These are phyloP conservation scores for Lasiosphaeriaceae sp. DNA, from an alignment of 495 filamentous ascomycete species.

Conservation along the genomic window DNA sequence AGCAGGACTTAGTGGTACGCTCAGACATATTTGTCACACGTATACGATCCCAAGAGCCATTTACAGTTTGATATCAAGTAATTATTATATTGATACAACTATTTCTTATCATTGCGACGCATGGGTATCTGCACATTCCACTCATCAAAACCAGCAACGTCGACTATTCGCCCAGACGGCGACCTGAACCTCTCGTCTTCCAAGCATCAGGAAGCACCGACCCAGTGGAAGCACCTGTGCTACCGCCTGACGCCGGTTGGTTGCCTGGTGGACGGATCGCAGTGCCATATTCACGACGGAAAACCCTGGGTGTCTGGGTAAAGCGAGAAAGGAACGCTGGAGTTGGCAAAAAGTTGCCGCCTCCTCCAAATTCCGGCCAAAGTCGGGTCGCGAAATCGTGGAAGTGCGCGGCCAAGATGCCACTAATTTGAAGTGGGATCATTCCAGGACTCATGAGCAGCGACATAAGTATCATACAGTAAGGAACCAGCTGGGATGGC, in stretches of 20 bases:
- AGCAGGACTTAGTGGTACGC: no score
- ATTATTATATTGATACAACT: no score
- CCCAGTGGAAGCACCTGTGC: slow-evolving; percentile 29
- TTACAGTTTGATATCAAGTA: no score
- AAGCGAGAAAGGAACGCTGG: slow-evolving; percentile 61
- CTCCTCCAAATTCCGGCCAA: slow-evolving; percentile 80
- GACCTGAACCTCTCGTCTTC: slow-evolving; percentile 62
- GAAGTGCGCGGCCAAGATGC: slow-evolving; percentile 76
- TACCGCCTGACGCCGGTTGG: slow-evolving; percentile 29
- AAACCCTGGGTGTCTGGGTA: slow-evolving; percentile 47
- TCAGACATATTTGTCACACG: no score
- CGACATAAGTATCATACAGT: slow-evolving; percentile 66
- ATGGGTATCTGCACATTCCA: no score
- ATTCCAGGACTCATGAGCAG: slow-evolving; percentile 53
- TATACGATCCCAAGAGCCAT: no score
- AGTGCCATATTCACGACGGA: slow-evolving; percentile 56
- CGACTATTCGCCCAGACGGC: slow-evolving; percentile 43
- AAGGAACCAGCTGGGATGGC: slow-evolving; percentile 69
- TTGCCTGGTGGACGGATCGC: slow-evolving; percentile 39
- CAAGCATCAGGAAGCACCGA: slow-evolving; percentile 55
- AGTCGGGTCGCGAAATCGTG: slow-evolving; percentile 81
- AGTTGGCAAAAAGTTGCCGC: slow-evolving; percentile 65
- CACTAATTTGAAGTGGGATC: slow-evolving; percentile 52
- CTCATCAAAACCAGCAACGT: no score
- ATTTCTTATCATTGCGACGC: no score